phyloP scores from a whole-genome alignment of 805 yeast genomes.

The Nematodospora valgi region DNA sequence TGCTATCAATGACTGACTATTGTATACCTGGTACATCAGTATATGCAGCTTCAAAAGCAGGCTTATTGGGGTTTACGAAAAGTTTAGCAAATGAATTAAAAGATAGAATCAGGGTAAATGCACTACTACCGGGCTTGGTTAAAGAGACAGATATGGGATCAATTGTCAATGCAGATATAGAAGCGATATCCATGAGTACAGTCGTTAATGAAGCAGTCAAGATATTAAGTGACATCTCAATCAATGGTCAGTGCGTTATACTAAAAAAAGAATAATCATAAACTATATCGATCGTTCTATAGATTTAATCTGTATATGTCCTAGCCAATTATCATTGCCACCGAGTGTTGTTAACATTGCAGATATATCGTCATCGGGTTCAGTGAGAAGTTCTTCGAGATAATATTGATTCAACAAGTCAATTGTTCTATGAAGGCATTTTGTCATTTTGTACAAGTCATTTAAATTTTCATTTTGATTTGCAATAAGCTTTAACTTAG shows the following conservation, averaged over 20 bases:
- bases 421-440: too few species aligned
- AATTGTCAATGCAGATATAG: conserved; percentile 16
- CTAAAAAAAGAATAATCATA: conserved; percentile 13
- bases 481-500: too few species aligned
- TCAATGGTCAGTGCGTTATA: conserved; percentile 30
- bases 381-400: too few species aligned
- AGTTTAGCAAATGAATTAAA: conserved; percentile 59
- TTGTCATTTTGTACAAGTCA: too few species aligned
- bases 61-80: conserved; percentile 58
- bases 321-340: too few species aligned
- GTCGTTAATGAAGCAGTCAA: conserved; percentile 27
- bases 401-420: too few species aligned
- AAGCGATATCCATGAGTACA: conserved; percentile 19
- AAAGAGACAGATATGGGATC: conserved; percentile 65
- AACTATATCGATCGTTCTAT: background rate
- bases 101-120: conserved; percentile 56
- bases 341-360: too few species aligned
- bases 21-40: conserved; percentile 55
- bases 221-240: conserved; percentile 17
- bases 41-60: conserved; percentile 71
- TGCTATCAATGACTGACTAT: conserved; percentile 43
- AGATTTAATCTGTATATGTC: too few species aligned
- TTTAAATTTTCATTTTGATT: too few species aligned
- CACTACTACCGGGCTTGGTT: conserved; percentile 66
- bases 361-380: too few species aligned